A percentile compares a stretch with the other conserved stretches of the same genome.
Evolutionary conservation across 1,139 yeast genomes (phyloP).

Genomic region (Hemisphaericaspora xylofermentans): DNA sequence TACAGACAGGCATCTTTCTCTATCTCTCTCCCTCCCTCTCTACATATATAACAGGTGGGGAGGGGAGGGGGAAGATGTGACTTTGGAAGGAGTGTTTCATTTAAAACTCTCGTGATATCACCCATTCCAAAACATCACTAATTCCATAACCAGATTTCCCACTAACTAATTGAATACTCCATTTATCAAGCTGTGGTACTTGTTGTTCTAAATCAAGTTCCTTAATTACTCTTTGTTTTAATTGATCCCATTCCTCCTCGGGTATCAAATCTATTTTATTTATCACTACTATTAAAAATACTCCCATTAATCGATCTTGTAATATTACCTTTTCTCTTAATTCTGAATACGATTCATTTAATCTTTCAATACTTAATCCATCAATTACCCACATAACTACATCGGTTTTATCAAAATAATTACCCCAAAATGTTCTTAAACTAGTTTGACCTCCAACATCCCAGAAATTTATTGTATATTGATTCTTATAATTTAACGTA

Average conservation of each 20-base stretch:
- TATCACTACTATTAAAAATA: conserved; percentile 53
- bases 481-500: conserved; percentile 31
- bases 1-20: no score
- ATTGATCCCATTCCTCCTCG: conserved; percentile 13
- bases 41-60: no score
- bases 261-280: conserved; percentile 57
- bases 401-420: conserved; percentile 85
- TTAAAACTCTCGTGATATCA: conserved; percentile 26
- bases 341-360: conserved; percentile 65
- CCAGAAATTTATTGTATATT: conserved; percentile 57
- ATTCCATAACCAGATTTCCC: conserved; percentile 59
- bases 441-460: conserved; percentile 88
- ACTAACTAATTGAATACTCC: conserved; percentile 48
- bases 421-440: conserved; percentile 83
- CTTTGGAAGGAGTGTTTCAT: not conserved
- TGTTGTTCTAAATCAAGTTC: conserved; percentile 26
- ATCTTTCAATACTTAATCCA: conserved; percentile 57
- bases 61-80: no score
- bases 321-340: conserved; percentile 54
- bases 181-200: conserved; percentile 27
- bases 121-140: conserved; percentile 49
- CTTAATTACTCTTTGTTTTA: conserved; percentile 19
- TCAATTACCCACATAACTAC: conserved; percentile 93
- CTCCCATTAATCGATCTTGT: conserved; percentile 71
- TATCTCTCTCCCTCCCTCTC: no score